These are phyloP conservation scores for Penicillium waksmanii DNA, from an alignment of 495 filamentous ascomycete species.

Conservation along the genomic window DNA sequence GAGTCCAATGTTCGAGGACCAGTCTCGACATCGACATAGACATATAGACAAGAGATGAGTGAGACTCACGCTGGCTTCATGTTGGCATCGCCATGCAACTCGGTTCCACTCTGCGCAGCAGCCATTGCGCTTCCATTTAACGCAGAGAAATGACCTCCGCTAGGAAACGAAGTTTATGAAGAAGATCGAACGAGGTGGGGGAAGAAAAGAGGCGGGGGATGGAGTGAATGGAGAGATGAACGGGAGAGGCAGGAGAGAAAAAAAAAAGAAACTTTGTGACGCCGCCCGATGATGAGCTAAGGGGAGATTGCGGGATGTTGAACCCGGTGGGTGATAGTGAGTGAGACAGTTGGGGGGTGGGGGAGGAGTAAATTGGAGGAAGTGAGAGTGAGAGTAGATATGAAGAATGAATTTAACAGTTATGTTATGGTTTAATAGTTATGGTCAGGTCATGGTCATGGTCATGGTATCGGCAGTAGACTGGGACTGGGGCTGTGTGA, in stretches of 20 bases:
- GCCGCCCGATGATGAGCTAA: slow-evolving; percentile 42
- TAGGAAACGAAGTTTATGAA: slow-evolving; percentile 12
- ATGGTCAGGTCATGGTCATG: too few relatives aligned
- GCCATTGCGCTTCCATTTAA: slow-evolving; percentile 55
- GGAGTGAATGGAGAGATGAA: slow-evolving; percentile 14
- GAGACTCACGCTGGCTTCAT: slow-evolving; percentile 50
- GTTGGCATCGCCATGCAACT: slow-evolving; percentile 55
- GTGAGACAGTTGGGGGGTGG: background rate
- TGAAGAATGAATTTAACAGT: background rate
- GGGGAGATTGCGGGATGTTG: slow-evolving; percentile 47
- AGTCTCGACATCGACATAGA: background rate
- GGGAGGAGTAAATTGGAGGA: background rate
- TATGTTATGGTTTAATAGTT: background rate
- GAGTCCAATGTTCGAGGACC: background rate
- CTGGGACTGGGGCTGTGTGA: background rate
- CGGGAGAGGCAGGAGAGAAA: slow-evolving; percentile 11
- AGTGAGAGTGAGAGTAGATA: background rate
- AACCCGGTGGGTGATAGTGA: slow-evolving; percentile 20
- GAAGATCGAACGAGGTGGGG: slow-evolving; percentile 10
- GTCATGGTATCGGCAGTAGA: background rate
- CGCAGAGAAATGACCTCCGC: slow-evolving; percentile 20
- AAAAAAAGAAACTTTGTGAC: slow-evolving; percentile 31
- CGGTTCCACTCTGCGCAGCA: slow-evolving; percentile 51
- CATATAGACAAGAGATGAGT: background rate
- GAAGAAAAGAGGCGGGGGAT: slow-evolving; percentile 6